phyloP scores from a whole-genome alignment of 176 grass and related monocot species.

The Triticum timopheevii region DNA sequence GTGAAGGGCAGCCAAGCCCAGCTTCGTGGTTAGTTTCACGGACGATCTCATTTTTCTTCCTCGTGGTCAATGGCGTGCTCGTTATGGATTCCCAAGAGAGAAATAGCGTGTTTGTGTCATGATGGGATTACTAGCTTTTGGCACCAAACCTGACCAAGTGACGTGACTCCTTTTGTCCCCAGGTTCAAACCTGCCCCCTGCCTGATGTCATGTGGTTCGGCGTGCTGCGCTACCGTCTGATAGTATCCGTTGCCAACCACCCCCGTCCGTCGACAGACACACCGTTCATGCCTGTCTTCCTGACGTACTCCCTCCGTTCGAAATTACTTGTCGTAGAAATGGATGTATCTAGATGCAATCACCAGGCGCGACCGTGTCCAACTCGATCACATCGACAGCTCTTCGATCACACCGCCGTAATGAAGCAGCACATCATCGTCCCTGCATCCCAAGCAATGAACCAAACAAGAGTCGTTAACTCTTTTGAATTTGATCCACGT shows the following conservation, averaged over 20 bases:
- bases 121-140: neutral
- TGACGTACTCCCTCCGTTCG: too few species aligned
- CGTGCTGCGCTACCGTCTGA: neutral
- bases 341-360: too few species aligned
- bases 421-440: too few species aligned
- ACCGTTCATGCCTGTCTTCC: neutral
- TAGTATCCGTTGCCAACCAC: neutral
- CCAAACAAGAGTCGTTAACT: too few species aligned
- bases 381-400: neutral
- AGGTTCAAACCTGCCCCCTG: neutral
- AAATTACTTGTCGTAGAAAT: too few species aligned
- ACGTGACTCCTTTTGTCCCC: too few species aligned
- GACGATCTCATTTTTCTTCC: neutral
- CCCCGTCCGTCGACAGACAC: too few species aligned
- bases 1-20: neutral
- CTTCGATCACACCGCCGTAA: too few species aligned
- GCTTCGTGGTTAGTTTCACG: neutral
- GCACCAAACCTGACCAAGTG: neutral
- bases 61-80: neutral
- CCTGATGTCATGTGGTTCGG: neutral
- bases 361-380: neutral
- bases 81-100: neutral
- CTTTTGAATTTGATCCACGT: too few species aligned
- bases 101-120: neutral
- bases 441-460: too few species aligned